Percentiles rank a stretch among this genome's conserved stretches.
Evolutionary conservation across 495 filamentous ascomycete species (phyloP).

Genomic region (Umbilicaria muhlenbergii): DNA sequence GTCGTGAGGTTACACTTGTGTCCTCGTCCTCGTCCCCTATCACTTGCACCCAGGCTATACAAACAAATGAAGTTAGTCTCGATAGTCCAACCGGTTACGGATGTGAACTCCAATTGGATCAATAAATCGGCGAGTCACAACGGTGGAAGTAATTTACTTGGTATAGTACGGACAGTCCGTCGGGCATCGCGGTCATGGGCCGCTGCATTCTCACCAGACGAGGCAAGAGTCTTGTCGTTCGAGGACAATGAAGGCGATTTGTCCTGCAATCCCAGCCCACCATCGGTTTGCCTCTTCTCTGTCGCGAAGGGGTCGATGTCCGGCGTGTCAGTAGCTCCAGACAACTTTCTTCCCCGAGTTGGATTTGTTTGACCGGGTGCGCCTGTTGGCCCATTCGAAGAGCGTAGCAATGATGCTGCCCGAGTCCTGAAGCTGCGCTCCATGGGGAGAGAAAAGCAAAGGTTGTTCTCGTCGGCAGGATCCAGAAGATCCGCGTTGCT

Average conservation of each 20-base stretch:
- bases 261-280: neutral
- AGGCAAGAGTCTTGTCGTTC: conserved; percentile 11
- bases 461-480: no score
- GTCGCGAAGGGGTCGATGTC: no score
- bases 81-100: no score
- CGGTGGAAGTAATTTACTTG: conserved; percentile 11
- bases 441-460: no score
- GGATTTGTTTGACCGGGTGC: no score
- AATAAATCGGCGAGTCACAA: neutral
- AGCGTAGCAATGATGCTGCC: no score
- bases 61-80: neutral
- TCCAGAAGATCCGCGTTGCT: no score
- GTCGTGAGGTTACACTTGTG: conserved; percentile 17
- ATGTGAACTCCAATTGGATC: neutral
- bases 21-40: conserved; percentile 27
- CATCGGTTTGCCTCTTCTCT: conserved; percentile 1
- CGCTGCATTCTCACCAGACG: conserved; percentile 10
- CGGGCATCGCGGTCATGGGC: conserved; percentile 13
- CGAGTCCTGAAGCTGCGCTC: no score
- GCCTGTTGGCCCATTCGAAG: no score
- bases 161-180: conserved; percentile 20
- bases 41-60: conserved; percentile 38
- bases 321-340: no score
- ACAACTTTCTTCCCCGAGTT: no score
- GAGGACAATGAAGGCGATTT: conserved; percentile 13